Conservation (phyloP, 2,329 filamentous ascomycete genomes). For the Cytospora leucostoma region DNA sequence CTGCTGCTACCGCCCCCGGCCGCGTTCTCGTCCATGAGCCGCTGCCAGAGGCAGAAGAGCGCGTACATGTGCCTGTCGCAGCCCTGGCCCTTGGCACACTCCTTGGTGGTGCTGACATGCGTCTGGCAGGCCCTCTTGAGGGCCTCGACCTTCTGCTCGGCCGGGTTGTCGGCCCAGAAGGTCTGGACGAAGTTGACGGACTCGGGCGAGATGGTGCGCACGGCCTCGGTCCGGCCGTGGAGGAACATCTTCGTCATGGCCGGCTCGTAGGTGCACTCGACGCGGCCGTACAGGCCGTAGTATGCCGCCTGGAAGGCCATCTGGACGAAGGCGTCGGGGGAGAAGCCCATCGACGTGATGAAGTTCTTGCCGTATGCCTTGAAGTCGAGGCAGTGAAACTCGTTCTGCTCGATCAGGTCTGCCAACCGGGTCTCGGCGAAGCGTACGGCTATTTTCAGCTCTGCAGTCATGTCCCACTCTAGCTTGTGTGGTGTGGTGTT, state of each 20-base stretch:
- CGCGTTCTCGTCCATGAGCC: slow-evolving; percentile 73
- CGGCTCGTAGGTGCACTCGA: slow-evolving; percentile 95
- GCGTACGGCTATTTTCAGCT: slow-evolving; percentile 84
- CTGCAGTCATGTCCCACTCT: slow-evolving; percentile 96
- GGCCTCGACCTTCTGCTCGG: slow-evolving; percentile 80
- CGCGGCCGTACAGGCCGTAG: slow-evolving; percentile 90
- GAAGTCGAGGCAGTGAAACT: slow-evolving; percentile 92
- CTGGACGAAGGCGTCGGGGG: slow-evolving; percentile 94
- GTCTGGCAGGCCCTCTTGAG: slow-evolving; percentile 81
- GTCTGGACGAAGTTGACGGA: slow-evolving; percentile 86
- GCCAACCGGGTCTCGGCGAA: slow-evolving; percentile 95
- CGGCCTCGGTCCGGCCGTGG: slow-evolving; percentile 92
- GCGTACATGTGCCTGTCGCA: slow-evolving; percentile 94
- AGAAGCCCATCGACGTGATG: slow-evolving; percentile 95
- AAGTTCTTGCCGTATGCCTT: slow-evolving; percentile 92
- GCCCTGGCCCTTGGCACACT: slow-evolving; percentile 86
- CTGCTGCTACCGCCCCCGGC: slow-evolving; percentile 43
- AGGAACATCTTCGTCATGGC: slow-evolving; percentile 96
- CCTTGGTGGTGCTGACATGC: slow-evolving; percentile 76
- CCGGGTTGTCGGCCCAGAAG: slow-evolving; percentile 91
- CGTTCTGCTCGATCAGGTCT: slow-evolving; percentile 94
- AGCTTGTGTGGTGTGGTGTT: slow-evolving; percentile 93
- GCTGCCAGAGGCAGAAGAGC: slow-evolving; percentile 92
- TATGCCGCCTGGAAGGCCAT: slow-evolving; percentile 99
- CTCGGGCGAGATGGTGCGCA: slow-evolving; percentile 81